Conservation (phyloP, 805 yeast genomes). For the Metschnikowia continentalis region DNA sequence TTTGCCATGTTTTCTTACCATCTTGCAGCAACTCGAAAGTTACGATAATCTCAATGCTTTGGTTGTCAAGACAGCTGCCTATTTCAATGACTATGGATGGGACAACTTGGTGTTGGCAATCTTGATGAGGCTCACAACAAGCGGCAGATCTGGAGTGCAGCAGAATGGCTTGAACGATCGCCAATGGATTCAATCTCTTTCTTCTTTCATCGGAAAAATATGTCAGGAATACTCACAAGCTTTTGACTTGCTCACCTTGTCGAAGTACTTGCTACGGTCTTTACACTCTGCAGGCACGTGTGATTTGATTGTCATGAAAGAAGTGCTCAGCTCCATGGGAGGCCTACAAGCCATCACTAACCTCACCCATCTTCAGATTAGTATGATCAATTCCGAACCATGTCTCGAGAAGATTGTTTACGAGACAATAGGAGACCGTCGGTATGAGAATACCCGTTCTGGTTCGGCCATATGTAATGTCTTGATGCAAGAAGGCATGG, state of each 20-base stretch:
- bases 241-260: conserved; percentile 61
- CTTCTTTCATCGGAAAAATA: conserved; percentile 73
- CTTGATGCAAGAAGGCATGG: conserved; percentile 39
- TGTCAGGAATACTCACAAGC: conserved; percentile 47
- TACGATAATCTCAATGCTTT: conserved; percentile 79
- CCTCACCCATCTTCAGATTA: conserved; percentile 60
- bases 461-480: conserved; percentile 48
- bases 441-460: conserved; percentile 45
- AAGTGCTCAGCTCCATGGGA: conserved; percentile 66
- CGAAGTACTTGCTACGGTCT: conserved; percentile 57
- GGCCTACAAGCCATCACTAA: conserved; percentile 73
- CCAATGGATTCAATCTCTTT: conserved; percentile 81
- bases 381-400: conserved; percentile 60
- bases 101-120: conserved; percentile 76
- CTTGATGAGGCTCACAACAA: conserved; percentile 59
- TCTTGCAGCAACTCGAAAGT: conserved; percentile 81
- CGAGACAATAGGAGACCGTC: conserved; percentile 53
- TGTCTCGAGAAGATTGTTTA: conserved; percentile 54
- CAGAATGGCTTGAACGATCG: conserved; percentile 75
- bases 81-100: conserved; percentile 76
- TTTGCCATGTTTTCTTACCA: conserved; percentile 64
- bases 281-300: conserved; percentile 57
- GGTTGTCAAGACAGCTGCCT: conserved; percentile 73
- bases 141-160: conserved; percentile 65
- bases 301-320: conserved; percentile 61